Evolutionary conservation across 495 filamentous ascomycete species (phyloP).

Genomic region (Talaromyces trachyspermus): DNA sequence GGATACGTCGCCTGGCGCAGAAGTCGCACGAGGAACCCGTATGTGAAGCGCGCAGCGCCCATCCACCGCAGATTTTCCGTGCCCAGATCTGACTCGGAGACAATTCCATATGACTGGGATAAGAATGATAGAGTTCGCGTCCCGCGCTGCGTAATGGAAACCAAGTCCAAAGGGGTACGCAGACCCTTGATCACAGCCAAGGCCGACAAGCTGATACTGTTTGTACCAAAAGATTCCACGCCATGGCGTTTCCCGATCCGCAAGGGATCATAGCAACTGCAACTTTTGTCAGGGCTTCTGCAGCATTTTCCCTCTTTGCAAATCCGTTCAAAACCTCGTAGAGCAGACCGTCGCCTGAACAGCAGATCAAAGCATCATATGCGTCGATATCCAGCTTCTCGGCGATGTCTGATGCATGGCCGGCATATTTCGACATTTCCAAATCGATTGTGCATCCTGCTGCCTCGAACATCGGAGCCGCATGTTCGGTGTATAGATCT

Average conservation of each 20-base stretch:
- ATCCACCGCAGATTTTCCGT: slow-evolving; percentile 93
- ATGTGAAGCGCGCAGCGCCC: slow-evolving; percentile 76
- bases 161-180: slow-evolving; percentile 70
- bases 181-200: slow-evolving; percentile 80
- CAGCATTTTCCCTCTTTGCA: slow-evolving; percentile 64
- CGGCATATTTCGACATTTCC: slow-evolving; percentile 60
- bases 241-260: slow-evolving; percentile 91
- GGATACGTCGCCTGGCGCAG: slow-evolving; percentile 71
- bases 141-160: slow-evolving; percentile 77
- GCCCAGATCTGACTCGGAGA: slow-evolving; percentile 81
- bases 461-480: slow-evolving; percentile 77
- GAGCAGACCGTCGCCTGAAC: slow-evolving; percentile 86
- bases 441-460: slow-evolving; percentile 72
- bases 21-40: slow-evolving; percentile 68
- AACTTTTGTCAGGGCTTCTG: slow-evolving; percentile 65
- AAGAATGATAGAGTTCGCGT: slow-evolving; percentile 74
- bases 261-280: slow-evolving; percentile 87
- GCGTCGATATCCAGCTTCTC: slow-evolving; percentile 69
- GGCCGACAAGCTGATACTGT: slow-evolving; percentile 66
- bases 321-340: slow-evolving; percentile 95
- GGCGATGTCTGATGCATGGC: slow-evolving; percentile 75
- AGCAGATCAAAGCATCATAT: slow-evolving; percentile 79
- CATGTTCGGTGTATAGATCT: slow-evolving; percentile 65
- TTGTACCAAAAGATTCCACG: slow-evolving; percentile 82
- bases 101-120: slow-evolving; percentile 81